These are phyloP conservation scores for Podaxis sp. DNA, from an alignment of 768 basidiomycete genomes.

Conservation along the genomic window DNA sequence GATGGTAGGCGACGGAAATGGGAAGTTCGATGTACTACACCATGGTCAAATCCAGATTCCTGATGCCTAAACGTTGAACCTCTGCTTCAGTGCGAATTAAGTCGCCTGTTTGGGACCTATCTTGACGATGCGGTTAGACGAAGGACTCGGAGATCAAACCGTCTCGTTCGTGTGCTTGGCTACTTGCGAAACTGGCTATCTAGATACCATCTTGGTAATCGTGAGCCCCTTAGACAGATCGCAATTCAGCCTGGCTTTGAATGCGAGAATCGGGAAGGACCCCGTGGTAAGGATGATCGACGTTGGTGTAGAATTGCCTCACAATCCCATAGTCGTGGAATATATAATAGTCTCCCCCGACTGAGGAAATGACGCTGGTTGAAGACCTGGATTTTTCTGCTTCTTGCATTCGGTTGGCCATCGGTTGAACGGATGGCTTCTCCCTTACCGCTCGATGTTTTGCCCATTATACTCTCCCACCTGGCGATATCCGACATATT, in stretches of 20 bases:
- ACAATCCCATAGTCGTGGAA: not conserved
- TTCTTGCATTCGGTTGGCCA: not conserved
- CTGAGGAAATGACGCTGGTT: not conserved
- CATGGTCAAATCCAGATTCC: not conserved
- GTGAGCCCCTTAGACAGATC: not conserved
- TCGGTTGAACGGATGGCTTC: conserved; percentile 9
- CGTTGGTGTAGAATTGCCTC: not conserved
- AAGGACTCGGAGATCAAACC: not conserved
- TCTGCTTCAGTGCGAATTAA: not conserved
- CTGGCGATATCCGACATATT: conserved; percentile 39
- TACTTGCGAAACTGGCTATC: not conserved
- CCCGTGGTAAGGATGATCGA: conserved; percentile 9
- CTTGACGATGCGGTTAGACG: not conserved
- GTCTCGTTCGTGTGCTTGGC: not conserved
- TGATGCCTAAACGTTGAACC: not conserved
- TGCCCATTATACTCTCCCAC: conserved; percentile 37
- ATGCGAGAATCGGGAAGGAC: not conserved
- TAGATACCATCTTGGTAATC: not conserved
- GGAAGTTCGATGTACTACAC: not conserved
- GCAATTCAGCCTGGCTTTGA: not conserved
- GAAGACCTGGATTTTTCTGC: not conserved
- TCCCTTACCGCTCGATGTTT: conserved; percentile 44
- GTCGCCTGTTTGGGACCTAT: not conserved
- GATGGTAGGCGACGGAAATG: conserved; percentile 5
- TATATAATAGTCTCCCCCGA: not conserved